Percentiles rank a stretch among this genome's conserved stretches.
phyloP scores from a whole-genome alignment of 73 alveolate species.

The Paramecium biaurelia region DNA sequence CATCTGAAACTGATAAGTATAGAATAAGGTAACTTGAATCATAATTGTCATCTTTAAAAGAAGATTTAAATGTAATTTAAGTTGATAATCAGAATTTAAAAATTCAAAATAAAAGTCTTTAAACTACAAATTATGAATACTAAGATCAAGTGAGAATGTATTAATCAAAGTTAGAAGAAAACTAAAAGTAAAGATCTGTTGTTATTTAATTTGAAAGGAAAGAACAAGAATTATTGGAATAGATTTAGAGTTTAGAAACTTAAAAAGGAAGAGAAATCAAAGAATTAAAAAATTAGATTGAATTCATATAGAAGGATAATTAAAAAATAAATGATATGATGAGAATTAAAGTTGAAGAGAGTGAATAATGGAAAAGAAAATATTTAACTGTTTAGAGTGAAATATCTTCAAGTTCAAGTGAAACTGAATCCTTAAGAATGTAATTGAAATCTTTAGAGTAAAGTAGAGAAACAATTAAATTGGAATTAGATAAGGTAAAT shows the following conservation, averaged over 20 bases:
- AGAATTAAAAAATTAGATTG: not conserved
- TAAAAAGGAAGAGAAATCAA: not conserved
- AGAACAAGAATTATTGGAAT: not conserved
- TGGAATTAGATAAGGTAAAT: constrained; percentile 19
- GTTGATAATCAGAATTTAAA: not conserved
- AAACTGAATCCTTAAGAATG: not conserved
- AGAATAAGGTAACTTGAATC: not conserved
- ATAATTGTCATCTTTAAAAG: not conserved
- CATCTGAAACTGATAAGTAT: not conserved
- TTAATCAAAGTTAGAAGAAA: not conserved
- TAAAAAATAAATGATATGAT: not conserved
- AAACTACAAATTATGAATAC: not conserved
- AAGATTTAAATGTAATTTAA: not conserved
- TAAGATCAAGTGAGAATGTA: not conserved
- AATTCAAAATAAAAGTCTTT: not conserved
- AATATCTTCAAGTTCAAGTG: not conserved
- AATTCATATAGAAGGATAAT: not conserved
- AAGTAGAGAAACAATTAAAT: not conserved
- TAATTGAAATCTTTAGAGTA: not conserved
- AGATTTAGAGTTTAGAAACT: not conserved
- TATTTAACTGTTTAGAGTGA: not conserved
- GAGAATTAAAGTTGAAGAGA: not conserved
- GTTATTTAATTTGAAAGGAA: not conserved
- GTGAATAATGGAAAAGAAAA: constrained; percentile 35
- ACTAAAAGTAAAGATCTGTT: not conserved